A percentile compares a stretch with the other conserved stretches of the same genome.
These are phyloP conservation scores for Fraxinus greggii DNA, from an alignment of 305 asterid species.

Conservation along the genomic window DNA sequence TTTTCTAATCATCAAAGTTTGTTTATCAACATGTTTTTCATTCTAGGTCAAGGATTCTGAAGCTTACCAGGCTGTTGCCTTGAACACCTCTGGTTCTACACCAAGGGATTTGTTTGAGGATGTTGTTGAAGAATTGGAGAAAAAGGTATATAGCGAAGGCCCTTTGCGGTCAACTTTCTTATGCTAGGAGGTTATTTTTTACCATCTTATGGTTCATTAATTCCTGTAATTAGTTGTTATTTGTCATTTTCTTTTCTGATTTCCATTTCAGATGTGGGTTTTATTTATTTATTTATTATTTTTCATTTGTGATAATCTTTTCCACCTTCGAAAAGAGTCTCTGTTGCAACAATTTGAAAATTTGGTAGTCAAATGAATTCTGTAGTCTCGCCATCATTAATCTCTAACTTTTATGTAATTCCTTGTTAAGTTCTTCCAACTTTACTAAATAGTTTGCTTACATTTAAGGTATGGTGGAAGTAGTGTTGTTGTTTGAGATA, in stretches of 20 bases:
- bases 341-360: not conserved
- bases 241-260: not conserved
- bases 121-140: constrained; percentile 72
- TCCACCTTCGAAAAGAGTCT: not conserved
- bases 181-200: constrained; percentile 1
- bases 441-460: not conserved
- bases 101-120: constrained; percentile 95
- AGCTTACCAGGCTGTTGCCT: constrained; percentile 78
- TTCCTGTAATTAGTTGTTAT: not conserved
- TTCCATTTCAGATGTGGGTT: not conserved
- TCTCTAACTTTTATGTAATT: not conserved
- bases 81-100: constrained; percentile 83
- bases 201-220: not conserved
- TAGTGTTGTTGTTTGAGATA: not conserved
- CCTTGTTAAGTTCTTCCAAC: not conserved
- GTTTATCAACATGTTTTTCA: not conserved
- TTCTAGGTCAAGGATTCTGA: constrained; percentile 75
- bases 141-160: constrained; percentile 47
- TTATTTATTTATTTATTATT: too few species aligned
- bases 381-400: not conserved
- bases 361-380: not conserved
- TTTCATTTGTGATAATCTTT: not conserved
- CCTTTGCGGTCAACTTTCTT: not conserved
- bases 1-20: not conserved
- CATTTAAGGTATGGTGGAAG: not conserved